A percentile compares a stretch with the other conserved stretches of the same genome.
Conservation (phyloP, 1,284 basidiomycete genomes). For the Melampsora americana region DNA sequence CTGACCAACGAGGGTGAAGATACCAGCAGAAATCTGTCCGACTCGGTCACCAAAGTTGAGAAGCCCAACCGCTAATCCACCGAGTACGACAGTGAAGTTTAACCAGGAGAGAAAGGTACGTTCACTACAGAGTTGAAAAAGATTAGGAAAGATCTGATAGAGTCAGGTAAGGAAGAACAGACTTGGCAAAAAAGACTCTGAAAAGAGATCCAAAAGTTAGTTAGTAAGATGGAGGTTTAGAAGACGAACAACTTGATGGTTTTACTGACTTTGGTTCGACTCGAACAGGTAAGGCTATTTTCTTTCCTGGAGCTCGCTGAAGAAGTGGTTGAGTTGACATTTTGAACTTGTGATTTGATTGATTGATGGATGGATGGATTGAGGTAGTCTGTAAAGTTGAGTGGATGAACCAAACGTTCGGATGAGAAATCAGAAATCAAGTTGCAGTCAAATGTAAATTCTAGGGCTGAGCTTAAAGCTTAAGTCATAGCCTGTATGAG, state of each 20-base stretch:
- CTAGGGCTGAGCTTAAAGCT: too few relatives aligned
- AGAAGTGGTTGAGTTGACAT: slow-evolving; percentile 99
- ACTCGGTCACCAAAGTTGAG: slow-evolving; percentile 81
- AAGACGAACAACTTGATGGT: neutral
- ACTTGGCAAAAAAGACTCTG: slow-evolving; percentile 83
- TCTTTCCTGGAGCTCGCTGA: slow-evolving; percentile 80
- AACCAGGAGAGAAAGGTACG: slow-evolving; percentile 86
- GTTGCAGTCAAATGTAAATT: too few relatives aligned
- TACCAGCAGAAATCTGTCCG: slow-evolving; percentile 36
- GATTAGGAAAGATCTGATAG: neutral
- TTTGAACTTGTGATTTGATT: too few relatives aligned
- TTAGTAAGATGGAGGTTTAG: neutral
- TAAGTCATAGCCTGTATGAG: too few relatives aligned
- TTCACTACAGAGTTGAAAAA: slow-evolving; percentile 45
- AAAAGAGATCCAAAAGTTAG: neutral
- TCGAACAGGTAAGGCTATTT: slow-evolving; percentile 88
- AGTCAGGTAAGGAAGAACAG: slow-evolving; percentile 57
- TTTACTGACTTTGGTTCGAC: slow-evolving; percentile 78
- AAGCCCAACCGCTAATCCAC: slow-evolving; percentile 87
- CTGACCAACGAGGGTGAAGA: slow-evolving; percentile 40
- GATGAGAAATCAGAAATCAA: too few relatives aligned
- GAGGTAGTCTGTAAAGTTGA: too few relatives aligned
- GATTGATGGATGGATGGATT: too few relatives aligned
- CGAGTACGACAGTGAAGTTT: slow-evolving; percentile 78
- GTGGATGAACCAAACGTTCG: too few relatives aligned